Percentiles rank a stretch among this genome's conserved stretches.
phyloP scores from a whole-genome alignment of 768 basidiomycete species.

The Rhizopogon sp. region DNA sequence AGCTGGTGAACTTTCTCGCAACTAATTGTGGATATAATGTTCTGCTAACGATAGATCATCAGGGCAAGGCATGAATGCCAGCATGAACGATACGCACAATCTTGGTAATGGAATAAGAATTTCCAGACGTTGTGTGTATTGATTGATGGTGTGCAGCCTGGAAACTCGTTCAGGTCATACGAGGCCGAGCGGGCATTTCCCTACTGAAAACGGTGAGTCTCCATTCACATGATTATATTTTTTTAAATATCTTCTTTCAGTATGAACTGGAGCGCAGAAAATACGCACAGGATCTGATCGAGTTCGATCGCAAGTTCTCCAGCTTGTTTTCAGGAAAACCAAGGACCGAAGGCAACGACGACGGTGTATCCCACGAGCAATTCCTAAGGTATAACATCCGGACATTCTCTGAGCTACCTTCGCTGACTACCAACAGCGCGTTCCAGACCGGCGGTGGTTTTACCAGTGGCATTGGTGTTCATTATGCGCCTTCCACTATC shows the following conservation, averaged over 20 bases:
- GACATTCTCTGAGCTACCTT: background rate
- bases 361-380: slow-evolving; percentile 29
- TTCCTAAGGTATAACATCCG: slow-evolving; percentile 27
- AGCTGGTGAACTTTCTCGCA: slow-evolving; percentile 37
- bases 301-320: slow-evolving; percentile 62
- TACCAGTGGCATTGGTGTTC: slow-evolving; percentile 32
- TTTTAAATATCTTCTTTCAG: slow-evolving; percentile 26
- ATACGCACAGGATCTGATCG: slow-evolving; percentile 68
- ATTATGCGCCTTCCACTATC: slow-evolving; percentile 33
- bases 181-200: slow-evolving; percentile 32
- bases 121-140: background rate
- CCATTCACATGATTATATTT: background rate
- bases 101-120: slow-evolving; percentile 33
- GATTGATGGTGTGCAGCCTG: slow-evolving; percentile 26
- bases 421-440: slow-evolving; percentile 16
- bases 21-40: background rate
- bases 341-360: slow-evolving; percentile 34
- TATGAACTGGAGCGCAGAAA: slow-evolving; percentile 65
- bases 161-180: slow-evolving; percentile 43
- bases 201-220: slow-evolving; percentile 36
- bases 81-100: slow-evolving; percentile 73
- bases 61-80: slow-evolving; percentile 79
- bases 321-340: slow-evolving; percentile 64
- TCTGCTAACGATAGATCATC: background rate
- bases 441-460: slow-evolving; percentile 34